phyloP scores from a whole-genome alignment of 352 stramenopile genomes.

The Pythium rhizo-oryzae region DNA sequence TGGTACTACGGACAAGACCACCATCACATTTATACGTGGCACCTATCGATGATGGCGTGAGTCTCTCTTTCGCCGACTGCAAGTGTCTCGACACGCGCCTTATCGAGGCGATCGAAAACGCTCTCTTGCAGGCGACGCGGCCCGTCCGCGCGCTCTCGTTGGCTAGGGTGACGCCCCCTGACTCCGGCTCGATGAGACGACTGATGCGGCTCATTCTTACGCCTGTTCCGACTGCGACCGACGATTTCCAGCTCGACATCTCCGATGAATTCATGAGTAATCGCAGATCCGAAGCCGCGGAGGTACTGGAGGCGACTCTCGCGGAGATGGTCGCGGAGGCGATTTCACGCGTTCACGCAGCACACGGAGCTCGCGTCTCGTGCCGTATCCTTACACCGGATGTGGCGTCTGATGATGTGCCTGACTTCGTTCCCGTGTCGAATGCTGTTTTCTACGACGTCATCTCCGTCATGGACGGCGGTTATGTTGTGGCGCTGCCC shows the following conservation, averaged over 20 bases:
- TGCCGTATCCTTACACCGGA: background rate
- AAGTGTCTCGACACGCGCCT: background rate
- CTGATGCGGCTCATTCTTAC: background rate
- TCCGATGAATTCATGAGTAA: background rate
- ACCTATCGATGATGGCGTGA: background rate
- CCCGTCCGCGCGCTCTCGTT: background rate
- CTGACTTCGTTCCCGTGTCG: background rate
- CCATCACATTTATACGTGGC: background rate
- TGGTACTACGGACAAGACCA: background rate
- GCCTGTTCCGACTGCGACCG: background rate
- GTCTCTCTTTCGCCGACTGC: background rate
- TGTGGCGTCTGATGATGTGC: background rate
- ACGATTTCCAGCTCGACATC: background rate
- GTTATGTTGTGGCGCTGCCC: constrained; percentile 1
- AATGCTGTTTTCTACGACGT: constrained; percentile 8
- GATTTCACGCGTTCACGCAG: background rate
- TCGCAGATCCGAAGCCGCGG: constrained; percentile 1
- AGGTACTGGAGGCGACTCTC: background rate
- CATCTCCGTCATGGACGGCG: background rate
- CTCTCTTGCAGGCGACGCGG: background rate
- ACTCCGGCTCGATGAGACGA: background rate
- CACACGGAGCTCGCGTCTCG: background rate
- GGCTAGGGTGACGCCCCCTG: background rate
- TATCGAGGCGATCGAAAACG: background rate
- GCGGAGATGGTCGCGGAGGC: constrained; percentile 1